Conservation (phyloP, 2,329 filamentous ascomycete species). For the Orbilia blumenaviensis region DNA sequence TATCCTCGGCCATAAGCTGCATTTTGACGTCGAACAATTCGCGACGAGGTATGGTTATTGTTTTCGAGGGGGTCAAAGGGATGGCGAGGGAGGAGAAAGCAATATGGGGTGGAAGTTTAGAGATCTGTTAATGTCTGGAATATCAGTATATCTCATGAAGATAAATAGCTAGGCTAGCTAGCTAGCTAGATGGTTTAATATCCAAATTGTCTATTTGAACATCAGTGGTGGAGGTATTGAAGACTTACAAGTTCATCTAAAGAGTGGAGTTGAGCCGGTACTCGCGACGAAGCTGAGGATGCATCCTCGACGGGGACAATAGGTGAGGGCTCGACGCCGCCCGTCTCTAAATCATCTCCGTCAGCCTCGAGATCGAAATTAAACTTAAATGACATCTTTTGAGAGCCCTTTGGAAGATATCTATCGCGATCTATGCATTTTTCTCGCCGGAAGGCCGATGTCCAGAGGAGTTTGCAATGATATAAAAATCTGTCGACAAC, state of each 20-base stretch:
- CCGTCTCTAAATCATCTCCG: constrained; percentile 22
- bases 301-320: background rate
- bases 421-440: background rate
- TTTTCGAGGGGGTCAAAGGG: constrained; percentile 68
- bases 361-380: constrained; percentile 45
- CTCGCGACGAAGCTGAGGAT: constrained; percentile 1
- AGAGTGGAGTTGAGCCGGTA: constrained; percentile 37
- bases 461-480: background rate
- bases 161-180: background rate
- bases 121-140: constrained; percentile 26
- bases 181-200: background rate
- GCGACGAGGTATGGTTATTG: constrained; percentile 72
- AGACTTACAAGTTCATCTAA: constrained; percentile 46
- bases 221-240: background rate
- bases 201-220: background rate
- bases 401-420: background rate
- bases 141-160: background rate
- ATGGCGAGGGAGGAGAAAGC: constrained; percentile 73
- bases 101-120: constrained; percentile 75
- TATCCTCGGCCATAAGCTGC: constrained; percentile 76
- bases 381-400: constrained; percentile 49
- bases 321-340: background rate
- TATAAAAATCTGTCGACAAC: constrained; percentile 35
- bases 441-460: background rate
- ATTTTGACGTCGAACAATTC: constrained; percentile 83